Conservation (phyloP, 116 monocot genomes). For the Zostera marina region DNA sequence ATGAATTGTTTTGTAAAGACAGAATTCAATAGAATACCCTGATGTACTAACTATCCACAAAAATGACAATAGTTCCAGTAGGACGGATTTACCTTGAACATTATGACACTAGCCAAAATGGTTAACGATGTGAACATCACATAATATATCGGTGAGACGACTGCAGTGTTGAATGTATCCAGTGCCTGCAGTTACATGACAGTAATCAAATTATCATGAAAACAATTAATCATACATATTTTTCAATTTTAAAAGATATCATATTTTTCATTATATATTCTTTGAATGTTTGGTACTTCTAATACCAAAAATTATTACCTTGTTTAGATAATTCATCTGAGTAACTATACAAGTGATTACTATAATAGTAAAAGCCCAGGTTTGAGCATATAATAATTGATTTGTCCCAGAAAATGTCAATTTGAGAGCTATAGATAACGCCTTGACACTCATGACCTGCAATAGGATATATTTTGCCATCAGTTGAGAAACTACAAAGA, state of each 20-base stretch:
- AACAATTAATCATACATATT: no score
- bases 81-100: constrained; percentile 12
- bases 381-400: constrained; percentile 72
- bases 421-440: constrained; percentile 75
- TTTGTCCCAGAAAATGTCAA: constrained; percentile 84
- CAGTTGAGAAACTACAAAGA: background rate
- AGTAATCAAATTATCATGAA: background rate
- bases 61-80: background rate
- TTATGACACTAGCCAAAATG: constrained; percentile 20
- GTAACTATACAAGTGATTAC: constrained; percentile 52
- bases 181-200: constrained; percentile 9
- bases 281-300: background rate
- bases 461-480: background rate
- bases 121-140: constrained; percentile 19
- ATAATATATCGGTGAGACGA: constrained; percentile 15
- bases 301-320: constrained; percentile 24
- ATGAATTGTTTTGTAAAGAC: no score
- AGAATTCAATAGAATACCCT: no score
- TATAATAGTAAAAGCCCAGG: constrained; percentile 59
- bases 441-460: constrained; percentile 96
- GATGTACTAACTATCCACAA: no score
- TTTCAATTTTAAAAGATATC: no score
- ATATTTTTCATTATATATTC: no score
- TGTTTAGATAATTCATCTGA: constrained; percentile 85
- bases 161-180: constrained; percentile 19